A percentile compares a stretch with the other conserved stretches of the same genome.
phyloP scores from a whole-genome alignment of 129 eudicot genomes.

The Flaveria sonorensis region DNA sequence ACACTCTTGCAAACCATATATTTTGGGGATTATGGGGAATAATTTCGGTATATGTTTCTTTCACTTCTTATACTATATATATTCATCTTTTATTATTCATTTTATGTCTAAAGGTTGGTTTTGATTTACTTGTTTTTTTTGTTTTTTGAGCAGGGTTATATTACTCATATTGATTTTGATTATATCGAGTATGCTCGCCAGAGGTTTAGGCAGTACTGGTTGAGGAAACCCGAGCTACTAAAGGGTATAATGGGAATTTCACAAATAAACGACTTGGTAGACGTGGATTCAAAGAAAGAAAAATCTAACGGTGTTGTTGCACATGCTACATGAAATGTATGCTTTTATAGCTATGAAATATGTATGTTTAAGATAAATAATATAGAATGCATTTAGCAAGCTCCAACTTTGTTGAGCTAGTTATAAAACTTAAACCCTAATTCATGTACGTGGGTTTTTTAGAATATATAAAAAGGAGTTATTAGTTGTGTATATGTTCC shows the following conservation, averaged over 20 bases:
- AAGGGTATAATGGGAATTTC: constrained; percentile 2
- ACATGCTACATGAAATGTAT: constrained; percentile 18
- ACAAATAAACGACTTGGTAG: constrained; percentile 3
- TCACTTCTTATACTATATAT: neutral
- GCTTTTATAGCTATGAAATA: constrained; percentile 19
- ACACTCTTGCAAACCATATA: constrained; percentile 82
- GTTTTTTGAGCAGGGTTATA: constrained; percentile 49
- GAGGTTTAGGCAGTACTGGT: constrained; percentile 44
- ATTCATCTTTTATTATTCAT: neutral
- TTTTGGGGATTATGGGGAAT: constrained; percentile 95
- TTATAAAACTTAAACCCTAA: constrained; percentile 5
- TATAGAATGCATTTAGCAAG: constrained; percentile 19
- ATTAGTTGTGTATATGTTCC: constrained; percentile 20
- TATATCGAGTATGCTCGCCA: constrained; percentile 69
- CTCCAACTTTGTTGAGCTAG: neutral
- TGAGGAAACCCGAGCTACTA: constrained; percentile 34
- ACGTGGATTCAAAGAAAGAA: constrained; percentile 9
- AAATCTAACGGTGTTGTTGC: constrained; percentile 5
- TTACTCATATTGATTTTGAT: constrained; percentile 62
- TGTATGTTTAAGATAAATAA: constrained; percentile 31
- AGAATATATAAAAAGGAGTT: constrained; percentile 24
- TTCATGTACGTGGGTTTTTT: neutral
- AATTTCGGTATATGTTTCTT: constrained; percentile 61
- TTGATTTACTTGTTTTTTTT: neutral
- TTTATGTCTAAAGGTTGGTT: neutral